These are phyloP conservation scores for Solanum paucissectum DNA, from an alignment of 257 asterid species.

Conservation along the genomic window DNA sequence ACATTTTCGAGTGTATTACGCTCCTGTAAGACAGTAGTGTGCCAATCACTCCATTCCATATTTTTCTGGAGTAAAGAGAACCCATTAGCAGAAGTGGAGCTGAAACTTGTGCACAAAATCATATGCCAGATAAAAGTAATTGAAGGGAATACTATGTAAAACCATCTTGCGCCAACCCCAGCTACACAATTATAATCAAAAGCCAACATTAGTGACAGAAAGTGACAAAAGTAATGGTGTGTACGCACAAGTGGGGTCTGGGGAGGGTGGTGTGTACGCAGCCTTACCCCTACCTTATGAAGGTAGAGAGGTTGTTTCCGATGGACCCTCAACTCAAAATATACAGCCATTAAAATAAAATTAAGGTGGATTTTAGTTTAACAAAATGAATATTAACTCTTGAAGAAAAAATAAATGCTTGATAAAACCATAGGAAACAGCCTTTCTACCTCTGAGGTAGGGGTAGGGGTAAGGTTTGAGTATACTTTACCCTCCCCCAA, in stretches of 20 bases:
- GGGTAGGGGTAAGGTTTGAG: neutral
- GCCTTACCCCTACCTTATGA: neutral
- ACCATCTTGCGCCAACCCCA: neutral
- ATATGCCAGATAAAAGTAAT: neutral
- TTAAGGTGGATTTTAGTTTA: neutral
- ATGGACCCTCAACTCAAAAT: neutral
- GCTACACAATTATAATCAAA: neutral
- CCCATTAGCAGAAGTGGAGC: neutral
- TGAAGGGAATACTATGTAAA: neutral
- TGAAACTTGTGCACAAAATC: neutral
- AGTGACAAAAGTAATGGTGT: neutral
- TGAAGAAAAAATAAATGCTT: neutral
- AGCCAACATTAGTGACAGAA: neutral
- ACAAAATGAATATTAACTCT: neutral
- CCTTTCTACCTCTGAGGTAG: neutral
- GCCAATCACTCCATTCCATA: constrained; percentile 77
- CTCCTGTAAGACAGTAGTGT: constrained; percentile 58
- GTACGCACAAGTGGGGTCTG: neutral
- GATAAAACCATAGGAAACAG: neutral
- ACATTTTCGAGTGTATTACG: constrained; percentile 69
- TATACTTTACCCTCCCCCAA: neutral
- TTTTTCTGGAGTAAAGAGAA: constrained; percentile 41
- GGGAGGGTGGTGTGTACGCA: neutral
- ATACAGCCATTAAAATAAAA: neutral
- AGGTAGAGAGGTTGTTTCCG: neutral